Conservation (phyloP, 495 filamentous ascomycete genomes). For the Aspergillus wentii region DNA sequence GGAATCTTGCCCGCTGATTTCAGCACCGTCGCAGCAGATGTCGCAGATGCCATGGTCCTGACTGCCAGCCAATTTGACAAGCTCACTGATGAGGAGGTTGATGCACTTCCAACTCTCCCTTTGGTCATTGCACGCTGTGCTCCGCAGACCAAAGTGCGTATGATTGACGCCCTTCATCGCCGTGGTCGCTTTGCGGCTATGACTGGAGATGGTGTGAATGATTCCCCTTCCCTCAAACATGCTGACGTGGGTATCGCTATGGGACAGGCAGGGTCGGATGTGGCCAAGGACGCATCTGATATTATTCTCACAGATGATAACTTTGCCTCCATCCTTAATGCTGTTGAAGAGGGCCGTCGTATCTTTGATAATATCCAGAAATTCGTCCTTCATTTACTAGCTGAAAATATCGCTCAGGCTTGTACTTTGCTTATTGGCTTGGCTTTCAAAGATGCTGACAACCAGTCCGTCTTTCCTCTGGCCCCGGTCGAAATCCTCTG, state of each 20-base stretch:
- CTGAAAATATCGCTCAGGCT: constrained; percentile 69
- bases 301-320: constrained; percentile 80
- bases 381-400: constrained; percentile 68
- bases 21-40: constrained; percentile 43
- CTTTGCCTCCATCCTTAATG: constrained; percentile 75
- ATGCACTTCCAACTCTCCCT: constrained; percentile 58
- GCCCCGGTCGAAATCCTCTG: constrained; percentile 70
- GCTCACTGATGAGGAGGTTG: constrained; percentile 58
- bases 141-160: constrained; percentile 69
- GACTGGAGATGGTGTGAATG: constrained; percentile 86
- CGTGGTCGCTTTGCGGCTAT: constrained; percentile 66
- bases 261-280: constrained; percentile 74
- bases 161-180: constrained; percentile 71
- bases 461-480: constrained; percentile 67
- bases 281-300: constrained; percentile 81
- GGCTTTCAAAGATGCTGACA: constrained; percentile 59
- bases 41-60: constrained; percentile 65
- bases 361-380: constrained; percentile 79
- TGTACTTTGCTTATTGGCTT: constrained; percentile 64
- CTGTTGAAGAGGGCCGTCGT: constrained; percentile 65
- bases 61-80: constrained; percentile 66
- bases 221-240: constrained; percentile 72
- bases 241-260: constrained; percentile 86
- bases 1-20: constrained; percentile 58
- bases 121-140: constrained; percentile 68